These are phyloP conservation scores for Metrosideros polymorpha DNA, from an alignment of 441 rosid species.

Conservation along the genomic window DNA sequence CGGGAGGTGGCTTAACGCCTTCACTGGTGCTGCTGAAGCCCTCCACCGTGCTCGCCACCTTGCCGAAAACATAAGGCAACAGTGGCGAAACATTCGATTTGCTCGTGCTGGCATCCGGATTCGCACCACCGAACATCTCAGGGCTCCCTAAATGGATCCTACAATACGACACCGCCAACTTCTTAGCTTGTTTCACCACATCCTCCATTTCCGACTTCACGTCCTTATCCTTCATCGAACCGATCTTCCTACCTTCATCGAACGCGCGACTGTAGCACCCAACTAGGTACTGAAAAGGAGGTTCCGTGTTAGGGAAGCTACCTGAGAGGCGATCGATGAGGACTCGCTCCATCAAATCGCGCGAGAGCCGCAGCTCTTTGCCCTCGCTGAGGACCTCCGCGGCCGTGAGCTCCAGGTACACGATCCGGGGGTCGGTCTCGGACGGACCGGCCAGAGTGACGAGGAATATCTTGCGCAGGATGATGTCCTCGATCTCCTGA, in stretches of 20 bases:
- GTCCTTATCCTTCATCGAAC: slow-evolving; percentile 68
- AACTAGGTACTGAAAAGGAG: slow-evolving; percentile 53
- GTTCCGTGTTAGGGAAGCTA: slow-evolving; percentile 39
- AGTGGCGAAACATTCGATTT: slow-evolving; percentile 43
- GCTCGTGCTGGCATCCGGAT: background rate
- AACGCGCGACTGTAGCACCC: slow-evolving; percentile 73
- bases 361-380: slow-evolving; percentile 46
- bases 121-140: slow-evolving; percentile 33
- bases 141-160: slow-evolving; percentile 82
- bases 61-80: slow-evolving; percentile 59
- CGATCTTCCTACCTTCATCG: slow-evolving; percentile 76
- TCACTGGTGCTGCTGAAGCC: slow-evolving; percentile 40
- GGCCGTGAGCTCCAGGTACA: slow-evolving; percentile 73
- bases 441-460: slow-evolving; percentile 45
- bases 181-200: slow-evolving; percentile 56
- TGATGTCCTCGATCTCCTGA: slow-evolving; percentile 78
- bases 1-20: slow-evolving; percentile 50
- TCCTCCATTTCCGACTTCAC: slow-evolving; percentile 59
- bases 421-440: slow-evolving; percentile 39
- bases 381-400: slow-evolving; percentile 98
- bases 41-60: slow-evolving; percentile 41
- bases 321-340: slow-evolving; percentile 82
- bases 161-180: slow-evolving; percentile 59
- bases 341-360: slow-evolving; percentile 73
- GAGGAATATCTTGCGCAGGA: slow-evolving; percentile 71